Evolutionary conservation across 2,329 filamentous ascomycete genomes (phyloP).

Genomic region (Hypoxylon sp.): DNA sequence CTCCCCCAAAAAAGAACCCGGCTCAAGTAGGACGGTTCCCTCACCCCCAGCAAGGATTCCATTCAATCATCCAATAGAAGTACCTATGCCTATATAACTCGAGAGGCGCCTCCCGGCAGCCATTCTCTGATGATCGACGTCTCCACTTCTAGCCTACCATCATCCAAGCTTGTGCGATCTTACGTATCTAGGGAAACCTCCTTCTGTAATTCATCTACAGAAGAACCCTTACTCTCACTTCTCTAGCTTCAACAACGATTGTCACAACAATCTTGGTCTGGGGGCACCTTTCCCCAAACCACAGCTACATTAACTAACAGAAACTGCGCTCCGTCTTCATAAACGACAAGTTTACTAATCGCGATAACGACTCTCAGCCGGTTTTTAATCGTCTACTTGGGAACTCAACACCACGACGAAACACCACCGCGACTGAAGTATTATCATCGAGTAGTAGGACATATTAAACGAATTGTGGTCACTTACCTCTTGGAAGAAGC

Average conservation of each 20-base stretch:
- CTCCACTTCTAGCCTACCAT: conserved; percentile 51
- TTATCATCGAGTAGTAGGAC: not conserved
- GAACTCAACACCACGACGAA: not conserved
- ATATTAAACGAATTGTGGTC: not conserved
- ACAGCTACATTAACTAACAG: not conserved
- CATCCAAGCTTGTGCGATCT: conserved; percentile 47
- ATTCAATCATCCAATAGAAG: conserved; percentile 49
- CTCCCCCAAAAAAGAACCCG: conserved; percentile 30
- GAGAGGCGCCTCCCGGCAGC: conserved; percentile 55
- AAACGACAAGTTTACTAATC: not conserved
- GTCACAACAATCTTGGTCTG: conserved; percentile 26
- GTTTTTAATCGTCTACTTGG: conserved; percentile 1
- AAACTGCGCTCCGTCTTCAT: not conserved
- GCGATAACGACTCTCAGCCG: conserved; percentile 8
- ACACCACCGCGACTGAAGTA: conserved; percentile 5
- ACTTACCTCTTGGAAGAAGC: not conserved
- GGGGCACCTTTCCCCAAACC: conserved; percentile 33
- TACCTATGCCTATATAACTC: conserved; percentile 49
- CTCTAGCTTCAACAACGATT: conserved; percentile 7
- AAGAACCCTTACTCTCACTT: conserved; percentile 5
- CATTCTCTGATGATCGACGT: conserved; percentile 53
- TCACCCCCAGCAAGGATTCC: conserved; percentile 39
- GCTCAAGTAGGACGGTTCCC: conserved; percentile 40
- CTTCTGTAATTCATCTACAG: conserved; percentile 13
- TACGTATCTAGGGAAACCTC: conserved; percentile 44